Conservation (phyloP, 208 protist genomes). For the Acanthamoeba sp. region DNA sequence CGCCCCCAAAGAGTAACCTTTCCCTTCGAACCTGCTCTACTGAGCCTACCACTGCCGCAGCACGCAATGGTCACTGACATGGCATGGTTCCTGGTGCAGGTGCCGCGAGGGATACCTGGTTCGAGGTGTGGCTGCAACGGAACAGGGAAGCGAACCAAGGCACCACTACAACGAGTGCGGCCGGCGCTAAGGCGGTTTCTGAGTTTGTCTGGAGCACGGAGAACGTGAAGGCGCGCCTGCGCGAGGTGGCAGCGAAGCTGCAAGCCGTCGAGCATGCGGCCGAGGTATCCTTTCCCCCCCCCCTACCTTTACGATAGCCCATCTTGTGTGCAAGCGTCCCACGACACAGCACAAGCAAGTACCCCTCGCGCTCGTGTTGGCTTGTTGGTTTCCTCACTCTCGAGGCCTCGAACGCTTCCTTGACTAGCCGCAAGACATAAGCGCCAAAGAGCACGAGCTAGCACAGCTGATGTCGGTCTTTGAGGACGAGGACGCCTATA, state of each 20-base stretch:
- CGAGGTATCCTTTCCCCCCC: slow-evolving; percentile 42
- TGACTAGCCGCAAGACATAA: slow-evolving; percentile 47
- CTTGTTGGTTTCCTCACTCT: background rate
- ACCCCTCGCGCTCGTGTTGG: background rate
- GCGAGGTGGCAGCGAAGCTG: background rate
- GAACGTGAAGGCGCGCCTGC: slow-evolving; percentile 27
- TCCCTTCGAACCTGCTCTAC: too few relatives aligned
- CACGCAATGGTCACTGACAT: too few relatives aligned
- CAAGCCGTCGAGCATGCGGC: background rate
- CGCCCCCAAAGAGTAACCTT: background rate
- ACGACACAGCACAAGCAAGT: background rate
- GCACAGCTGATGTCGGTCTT: slow-evolving; percentile 33
- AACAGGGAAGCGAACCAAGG: background rate
- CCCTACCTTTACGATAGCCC: background rate
- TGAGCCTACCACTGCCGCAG: too few relatives aligned
- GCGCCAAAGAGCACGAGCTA: background rate
- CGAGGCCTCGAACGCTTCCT: background rate
- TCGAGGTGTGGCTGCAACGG: slow-evolving; percentile 2
- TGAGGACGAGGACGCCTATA: slow-evolving; percentile 43
- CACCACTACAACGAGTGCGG: background rate
- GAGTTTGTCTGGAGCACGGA: background rate
- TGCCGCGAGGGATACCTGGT: background rate
- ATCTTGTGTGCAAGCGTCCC: background rate
- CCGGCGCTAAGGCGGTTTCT: background rate
- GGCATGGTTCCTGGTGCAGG: too few relatives aligned